phyloP scores from a whole-genome alignment of 2,329 filamentous ascomycete genomes.

The Hymenoscyphus scutula region DNA sequence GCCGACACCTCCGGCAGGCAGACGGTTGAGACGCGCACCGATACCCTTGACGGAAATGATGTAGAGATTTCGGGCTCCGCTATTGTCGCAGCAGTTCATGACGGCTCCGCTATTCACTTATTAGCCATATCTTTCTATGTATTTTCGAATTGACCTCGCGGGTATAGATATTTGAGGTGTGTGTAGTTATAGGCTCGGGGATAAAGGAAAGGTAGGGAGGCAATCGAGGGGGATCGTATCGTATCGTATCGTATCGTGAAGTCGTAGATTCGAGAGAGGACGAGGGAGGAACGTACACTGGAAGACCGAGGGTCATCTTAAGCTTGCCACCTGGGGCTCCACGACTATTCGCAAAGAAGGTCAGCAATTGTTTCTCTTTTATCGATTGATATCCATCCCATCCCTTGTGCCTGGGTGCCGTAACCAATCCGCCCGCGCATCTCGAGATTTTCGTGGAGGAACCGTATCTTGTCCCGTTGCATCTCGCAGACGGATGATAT shows the following conservation, averaged over 20 bases:
- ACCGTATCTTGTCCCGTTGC: too few relatives aligned
- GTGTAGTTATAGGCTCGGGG: background rate
- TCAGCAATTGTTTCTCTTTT: constrained; percentile 18
- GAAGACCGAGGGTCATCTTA: constrained; percentile 99
- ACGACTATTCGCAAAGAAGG: constrained; percentile 50
- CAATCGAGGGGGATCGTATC: background rate
- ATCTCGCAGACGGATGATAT: too few relatives aligned
- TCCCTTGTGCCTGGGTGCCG: background rate
- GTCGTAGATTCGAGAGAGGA: constrained; percentile 27
- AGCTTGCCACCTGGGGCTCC: constrained; percentile 99
- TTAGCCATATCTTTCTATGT: background rate
- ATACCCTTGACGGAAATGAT: constrained; percentile 99
- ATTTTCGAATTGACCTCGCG: background rate
- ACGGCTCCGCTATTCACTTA: constrained; percentile 74
- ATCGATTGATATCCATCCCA: background rate
- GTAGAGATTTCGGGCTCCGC: constrained; percentile 97
- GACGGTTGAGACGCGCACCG: constrained; percentile 94
- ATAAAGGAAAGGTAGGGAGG: background rate
- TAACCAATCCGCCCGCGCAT: background rate
- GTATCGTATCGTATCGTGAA: background rate
- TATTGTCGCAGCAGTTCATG: constrained; percentile 99
- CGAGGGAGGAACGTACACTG: constrained; percentile 72
- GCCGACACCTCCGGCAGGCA: constrained; percentile 95
- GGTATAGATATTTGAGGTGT: too few relatives aligned
- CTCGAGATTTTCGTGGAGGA: background rate